Conservation (phyloP, 176 grass and related monocot species). For the Themeda triandra region DNA sequence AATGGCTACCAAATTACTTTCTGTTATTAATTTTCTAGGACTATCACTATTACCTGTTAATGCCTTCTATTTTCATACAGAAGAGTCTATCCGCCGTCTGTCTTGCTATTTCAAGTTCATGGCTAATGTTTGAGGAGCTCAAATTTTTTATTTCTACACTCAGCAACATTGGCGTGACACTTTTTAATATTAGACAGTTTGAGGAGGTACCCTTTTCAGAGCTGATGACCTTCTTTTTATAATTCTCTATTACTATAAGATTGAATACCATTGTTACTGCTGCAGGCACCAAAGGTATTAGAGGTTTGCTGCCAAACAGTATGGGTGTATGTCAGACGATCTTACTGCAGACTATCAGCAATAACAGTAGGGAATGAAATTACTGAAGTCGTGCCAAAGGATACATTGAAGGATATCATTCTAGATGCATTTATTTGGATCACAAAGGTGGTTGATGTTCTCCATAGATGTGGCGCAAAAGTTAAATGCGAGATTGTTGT, state of each 20-base stretch:
- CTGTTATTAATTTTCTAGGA: neutral
- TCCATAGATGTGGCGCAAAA: conserved; percentile 50
- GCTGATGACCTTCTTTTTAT: neutral
- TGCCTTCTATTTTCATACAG: conserved; percentile 50
- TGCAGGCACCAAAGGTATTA: conserved; percentile 57
- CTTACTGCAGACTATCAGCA: conserved; percentile 23
- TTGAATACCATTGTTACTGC: conserved; percentile 13
- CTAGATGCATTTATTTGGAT: conserved; percentile 53
- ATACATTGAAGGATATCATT: conserved; percentile 34
- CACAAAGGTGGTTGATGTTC: conserved; percentile 44
- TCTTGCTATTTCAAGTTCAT: conserved; percentile 56
- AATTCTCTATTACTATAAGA: neutral
- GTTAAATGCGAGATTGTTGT: conserved; percentile 37
- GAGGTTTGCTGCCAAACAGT: conserved; percentile 57
- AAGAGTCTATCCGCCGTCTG: conserved; percentile 47
- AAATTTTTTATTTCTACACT: conserved; percentile 68
- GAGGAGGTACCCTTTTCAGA: conserved; percentile 58
- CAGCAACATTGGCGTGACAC: conserved; percentile 52
- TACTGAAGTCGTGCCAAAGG: conserved; percentile 9
- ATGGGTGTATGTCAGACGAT: conserved; percentile 36
- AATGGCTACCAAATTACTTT: neutral
- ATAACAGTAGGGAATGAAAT: neutral
- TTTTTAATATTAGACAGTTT: conserved; percentile 57
- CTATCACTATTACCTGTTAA: conserved; percentile 25
- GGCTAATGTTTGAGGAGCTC: conserved; percentile 48